Conservation (phyloP, 2,329 filamentous ascomycete species). For the Thielaviopsis populi region DNA sequence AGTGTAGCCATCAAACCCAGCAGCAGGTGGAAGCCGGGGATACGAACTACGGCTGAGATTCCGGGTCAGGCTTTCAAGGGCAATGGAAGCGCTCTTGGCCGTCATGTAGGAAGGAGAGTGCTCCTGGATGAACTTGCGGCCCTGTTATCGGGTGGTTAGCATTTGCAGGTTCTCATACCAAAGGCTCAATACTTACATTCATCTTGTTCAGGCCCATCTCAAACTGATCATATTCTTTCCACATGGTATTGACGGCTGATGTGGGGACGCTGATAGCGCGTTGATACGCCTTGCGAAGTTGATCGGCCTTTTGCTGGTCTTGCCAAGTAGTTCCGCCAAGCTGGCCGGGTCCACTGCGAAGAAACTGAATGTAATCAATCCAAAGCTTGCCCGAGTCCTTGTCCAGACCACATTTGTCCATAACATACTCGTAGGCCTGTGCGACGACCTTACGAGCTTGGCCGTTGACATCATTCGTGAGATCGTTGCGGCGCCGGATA, state of each 20-base stretch:
- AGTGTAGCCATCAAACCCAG: slow-evolving; percentile 72
- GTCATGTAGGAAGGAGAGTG: slow-evolving; percentile 91
- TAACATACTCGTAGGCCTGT: slow-evolving; percentile 81
- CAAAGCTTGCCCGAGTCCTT: slow-evolving; percentile 80
- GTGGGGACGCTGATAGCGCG: slow-evolving; percentile 79
- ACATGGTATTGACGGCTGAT: slow-evolving; percentile 64
- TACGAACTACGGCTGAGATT: slow-evolving; percentile 63
- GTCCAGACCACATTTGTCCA: slow-evolving; percentile 80
- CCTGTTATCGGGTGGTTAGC: slow-evolving; percentile 33
- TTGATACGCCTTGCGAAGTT: slow-evolving; percentile 82
- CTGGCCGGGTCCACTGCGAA: slow-evolving; percentile 73
- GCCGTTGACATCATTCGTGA: slow-evolving; percentile 61
- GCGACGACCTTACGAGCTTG: slow-evolving; percentile 65
- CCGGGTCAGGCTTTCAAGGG: slow-evolving; percentile 75
- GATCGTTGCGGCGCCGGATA: slow-evolving; percentile 76
- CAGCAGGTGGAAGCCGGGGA: slow-evolving; percentile 65
- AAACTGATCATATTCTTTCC: slow-evolving; percentile 97
- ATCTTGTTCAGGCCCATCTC: slow-evolving; percentile 89
- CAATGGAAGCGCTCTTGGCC: slow-evolving; percentile 76
- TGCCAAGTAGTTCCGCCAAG: slow-evolving; percentile 84
- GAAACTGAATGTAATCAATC: slow-evolving; percentile 89
- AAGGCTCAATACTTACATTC: slow-evolving; percentile 42
- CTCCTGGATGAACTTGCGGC: slow-evolving; percentile 87
- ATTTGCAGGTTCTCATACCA: not conserved
- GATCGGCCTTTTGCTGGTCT: slow-evolving; percentile 95